Conservation (phyloP, 2,329 filamentous ascomycete genomes). For the Tothia fuscella region DNA sequence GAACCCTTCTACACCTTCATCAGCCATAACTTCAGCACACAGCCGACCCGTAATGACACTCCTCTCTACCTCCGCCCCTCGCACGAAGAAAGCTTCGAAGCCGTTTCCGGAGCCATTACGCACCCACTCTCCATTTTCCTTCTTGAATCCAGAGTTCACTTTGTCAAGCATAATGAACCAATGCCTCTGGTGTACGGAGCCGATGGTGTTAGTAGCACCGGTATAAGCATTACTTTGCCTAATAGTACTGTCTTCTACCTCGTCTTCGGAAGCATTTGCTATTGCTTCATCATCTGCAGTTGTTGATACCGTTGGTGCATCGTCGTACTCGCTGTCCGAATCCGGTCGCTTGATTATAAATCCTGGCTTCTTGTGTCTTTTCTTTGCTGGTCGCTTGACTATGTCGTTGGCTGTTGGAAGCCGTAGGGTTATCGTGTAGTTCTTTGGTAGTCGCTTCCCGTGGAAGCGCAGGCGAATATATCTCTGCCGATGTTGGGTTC, state of each 20-base stretch:
- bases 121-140: constrained; percentile 14
- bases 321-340: constrained; percentile 12
- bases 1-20: constrained; percentile 10
- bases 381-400: constrained; percentile 14
- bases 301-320: not conserved
- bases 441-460: constrained; percentile 25
- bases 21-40: constrained; percentile 9
- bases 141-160: constrained; percentile 44
- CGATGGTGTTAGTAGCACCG: constrained; percentile 53
- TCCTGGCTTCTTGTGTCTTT: not conserved
- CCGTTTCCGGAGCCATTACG: not conserved
- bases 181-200: constrained; percentile 52
- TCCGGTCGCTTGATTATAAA: not conserved
- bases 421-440: constrained; percentile 30
- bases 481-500: constrained; percentile 13
- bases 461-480: constrained; percentile 32
- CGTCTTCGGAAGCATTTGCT: constrained; percentile 30
- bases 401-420: constrained; percentile 25
- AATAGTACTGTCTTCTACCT: constrained; percentile 27
- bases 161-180: constrained; percentile 57
- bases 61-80: constrained; percentile 10
- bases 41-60: constrained; percentile 10
- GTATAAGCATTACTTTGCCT: constrained; percentile 52
- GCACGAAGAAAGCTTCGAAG: constrained; percentile 10
- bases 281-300: not conserved